A percentile compares a stretch with the other conserved stretches of the same genome.
Conservation (phyloP, 2,329 filamentous ascomycete species). For the Colletotrichum siamense region DNA sequence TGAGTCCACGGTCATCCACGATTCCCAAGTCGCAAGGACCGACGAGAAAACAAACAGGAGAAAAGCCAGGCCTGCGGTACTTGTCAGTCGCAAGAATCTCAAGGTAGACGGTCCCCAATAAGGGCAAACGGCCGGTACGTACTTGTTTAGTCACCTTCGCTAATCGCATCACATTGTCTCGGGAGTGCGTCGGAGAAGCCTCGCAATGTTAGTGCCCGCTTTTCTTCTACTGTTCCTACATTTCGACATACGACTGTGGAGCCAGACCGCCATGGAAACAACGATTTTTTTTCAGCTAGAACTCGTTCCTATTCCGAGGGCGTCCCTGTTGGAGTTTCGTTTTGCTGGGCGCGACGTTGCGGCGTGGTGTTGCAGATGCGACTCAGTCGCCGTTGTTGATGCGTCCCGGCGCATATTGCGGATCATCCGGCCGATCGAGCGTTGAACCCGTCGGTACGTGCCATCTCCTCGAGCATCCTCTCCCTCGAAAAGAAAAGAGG, state of each 20-base stretch:
- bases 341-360: background rate
- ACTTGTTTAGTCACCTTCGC: slow-evolving; percentile 16
- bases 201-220: slow-evolving; percentile 16
- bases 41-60: background rate
- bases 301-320: background rate
- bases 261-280: slow-evolving; percentile 1
- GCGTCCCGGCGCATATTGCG: background rate
- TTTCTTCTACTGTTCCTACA: slow-evolving; percentile 1
- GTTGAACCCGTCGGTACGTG: background rate
- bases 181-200: slow-evolving; percentile 15
- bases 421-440: background rate
- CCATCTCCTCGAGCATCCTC: background rate
- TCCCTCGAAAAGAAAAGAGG: background rate
- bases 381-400: background rate
- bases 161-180: slow-evolving; percentile 15
- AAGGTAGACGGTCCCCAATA: background rate
- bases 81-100: background rate
- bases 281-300: background rate
- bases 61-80: background rate
- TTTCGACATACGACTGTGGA: slow-evolving; percentile 12
- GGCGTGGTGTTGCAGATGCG: background rate
- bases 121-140: background rate
- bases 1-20: background rate
- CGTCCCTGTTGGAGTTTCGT: background rate
- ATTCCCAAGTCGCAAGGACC: background rate